These are phyloP conservation scores for Ramicandelaber brevisporus DNA, from an alignment of 192 early-diverging fungal genomes.

Conservation along the genomic window DNA sequence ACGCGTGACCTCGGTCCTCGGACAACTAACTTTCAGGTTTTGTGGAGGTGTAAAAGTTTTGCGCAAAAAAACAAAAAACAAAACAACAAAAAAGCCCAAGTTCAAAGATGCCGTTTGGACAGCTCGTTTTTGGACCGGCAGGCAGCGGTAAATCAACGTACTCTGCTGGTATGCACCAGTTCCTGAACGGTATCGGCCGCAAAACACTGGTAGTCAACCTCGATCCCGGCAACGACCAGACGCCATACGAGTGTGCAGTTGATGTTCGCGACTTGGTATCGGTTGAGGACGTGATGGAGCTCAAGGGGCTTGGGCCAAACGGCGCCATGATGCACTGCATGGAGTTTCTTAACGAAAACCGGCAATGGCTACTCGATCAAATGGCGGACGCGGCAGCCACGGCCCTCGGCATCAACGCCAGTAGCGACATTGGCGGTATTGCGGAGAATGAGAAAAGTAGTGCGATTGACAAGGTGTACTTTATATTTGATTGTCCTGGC, in stretches of 20 bases:
- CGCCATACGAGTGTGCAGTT: slow-evolving; percentile 54
- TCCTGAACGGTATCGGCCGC: slow-evolving; percentile 48
- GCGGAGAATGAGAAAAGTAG: background rate
- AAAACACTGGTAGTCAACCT: slow-evolving; percentile 82
- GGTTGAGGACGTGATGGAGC: slow-evolving; percentile 78
- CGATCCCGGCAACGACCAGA: slow-evolving; percentile 86
- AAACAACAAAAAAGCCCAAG: background rate
- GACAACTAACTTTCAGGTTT: background rate
- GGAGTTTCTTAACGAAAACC: slow-evolving; percentile 75
- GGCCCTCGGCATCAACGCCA: too few species aligned
- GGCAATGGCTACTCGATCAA: slow-evolving; percentile 72
- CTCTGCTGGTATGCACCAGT: slow-evolving; percentile 74
- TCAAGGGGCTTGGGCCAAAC: slow-evolving; percentile 77
- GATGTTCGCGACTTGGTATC: slow-evolving; percentile 81
- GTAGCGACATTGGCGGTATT: too few species aligned
- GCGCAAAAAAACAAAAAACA: background rate
- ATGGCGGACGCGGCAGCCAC: too few species aligned
- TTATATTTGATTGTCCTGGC: slow-evolving; percentile 91
- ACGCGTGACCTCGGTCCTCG: background rate
- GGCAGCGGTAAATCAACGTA: slow-evolving; percentile 92
- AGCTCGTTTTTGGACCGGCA: slow-evolving; percentile 85
- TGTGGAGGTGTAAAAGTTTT: background rate
- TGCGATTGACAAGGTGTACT: slow-evolving; percentile 52
- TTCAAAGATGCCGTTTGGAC: slow-evolving; percentile 2
- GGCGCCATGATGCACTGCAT: slow-evolving; percentile 93